These are phyloP conservation scores for Epichloe coenophiala DNA, from an alignment of 2,329 filamentous ascomycete genomes.

Conservation along the genomic window DNA sequence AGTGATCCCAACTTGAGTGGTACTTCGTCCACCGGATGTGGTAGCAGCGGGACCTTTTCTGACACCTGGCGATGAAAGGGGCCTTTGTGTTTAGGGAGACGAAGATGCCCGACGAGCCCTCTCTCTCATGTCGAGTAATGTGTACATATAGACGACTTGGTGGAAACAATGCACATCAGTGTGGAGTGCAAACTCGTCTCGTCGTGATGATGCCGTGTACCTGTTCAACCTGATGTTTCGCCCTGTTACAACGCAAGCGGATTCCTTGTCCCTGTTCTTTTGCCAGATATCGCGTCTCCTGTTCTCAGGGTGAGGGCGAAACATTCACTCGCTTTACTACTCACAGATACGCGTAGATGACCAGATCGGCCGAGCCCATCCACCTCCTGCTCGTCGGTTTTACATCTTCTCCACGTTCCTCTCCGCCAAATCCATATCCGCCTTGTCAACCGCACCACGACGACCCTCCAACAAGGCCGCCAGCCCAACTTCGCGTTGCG, in stretches of 20 bases:
- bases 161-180: too few relatives aligned
- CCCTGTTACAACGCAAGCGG: too few relatives aligned
- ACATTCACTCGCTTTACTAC: not conserved
- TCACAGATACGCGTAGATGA: not conserved
- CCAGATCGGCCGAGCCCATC: not conserved
- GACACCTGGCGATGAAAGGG: constrained; percentile 3
- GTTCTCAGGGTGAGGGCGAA: constrained; percentile 8
- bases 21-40: constrained; percentile 1
- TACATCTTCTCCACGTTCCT: not conserved
- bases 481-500: constrained; percentile 13
- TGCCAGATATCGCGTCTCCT: constrained; percentile 6
- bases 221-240: too few relatives aligned
- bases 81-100: not conserved
- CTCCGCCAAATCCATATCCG: not conserved
- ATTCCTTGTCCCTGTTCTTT: too few relatives aligned
- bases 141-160: too few relatives aligned
- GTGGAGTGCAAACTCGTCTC: too few relatives aligned
- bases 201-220: too few relatives aligned
- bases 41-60: not conserved
- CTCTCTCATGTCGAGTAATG: too few relatives aligned
- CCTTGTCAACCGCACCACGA: not conserved
- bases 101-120: too few relatives aligned
- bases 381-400: not conserved
- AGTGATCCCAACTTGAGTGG: constrained; percentile 31
- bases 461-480: constrained; percentile 2